Conservation (phyloP, 2,329 filamentous ascomycete genomes). For the Blumeria graminis region DNA sequence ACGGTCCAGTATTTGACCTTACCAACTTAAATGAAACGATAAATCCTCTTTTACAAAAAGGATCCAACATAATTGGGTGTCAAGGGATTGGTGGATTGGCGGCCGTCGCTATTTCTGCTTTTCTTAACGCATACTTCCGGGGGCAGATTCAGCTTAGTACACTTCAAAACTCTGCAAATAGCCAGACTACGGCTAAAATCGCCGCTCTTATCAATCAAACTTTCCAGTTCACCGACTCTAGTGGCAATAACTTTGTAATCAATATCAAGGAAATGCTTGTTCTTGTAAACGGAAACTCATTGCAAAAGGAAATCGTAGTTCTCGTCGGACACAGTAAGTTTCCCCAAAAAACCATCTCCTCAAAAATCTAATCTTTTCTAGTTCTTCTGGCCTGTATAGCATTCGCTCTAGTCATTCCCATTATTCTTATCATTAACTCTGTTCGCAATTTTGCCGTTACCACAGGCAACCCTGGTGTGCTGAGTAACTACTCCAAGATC, state of each 20-base stretch:
- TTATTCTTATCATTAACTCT: constrained; percentile 2
- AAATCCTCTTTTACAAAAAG: constrained; percentile 13
- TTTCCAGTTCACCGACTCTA: neutral
- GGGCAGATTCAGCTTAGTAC: neutral
- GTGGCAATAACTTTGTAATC: neutral
- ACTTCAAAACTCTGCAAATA: constrained; percentile 5
- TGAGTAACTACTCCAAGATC: constrained; percentile 1
- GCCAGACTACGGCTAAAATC: constrained; percentile 1
- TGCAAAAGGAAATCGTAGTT: constrained; percentile 1
- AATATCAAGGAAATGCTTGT: neutral
- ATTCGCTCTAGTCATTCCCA: constrained; percentile 2
- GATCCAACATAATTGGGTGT: constrained; percentile 14
- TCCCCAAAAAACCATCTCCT: too few species aligned
- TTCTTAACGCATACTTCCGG: constrained; percentile 6
- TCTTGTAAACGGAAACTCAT: neutral
- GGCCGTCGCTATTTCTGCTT: constrained; percentile 12
- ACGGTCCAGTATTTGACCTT: neutral
- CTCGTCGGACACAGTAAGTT: constrained; percentile 2
- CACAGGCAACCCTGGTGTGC: constrained; percentile 1
- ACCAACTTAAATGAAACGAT: constrained; percentile 5
- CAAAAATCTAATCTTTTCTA: neutral
- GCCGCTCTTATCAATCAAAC: neutral
- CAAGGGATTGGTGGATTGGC: constrained; percentile 16
- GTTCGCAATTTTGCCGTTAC: constrained; percentile 2
- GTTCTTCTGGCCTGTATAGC: constrained; percentile 2